A percentile compares a stretch with the other conserved stretches of the same genome.
Conservation (phyloP, 768 basidiomycete genomes). For the Sporobolomyces phaffii region DNA sequence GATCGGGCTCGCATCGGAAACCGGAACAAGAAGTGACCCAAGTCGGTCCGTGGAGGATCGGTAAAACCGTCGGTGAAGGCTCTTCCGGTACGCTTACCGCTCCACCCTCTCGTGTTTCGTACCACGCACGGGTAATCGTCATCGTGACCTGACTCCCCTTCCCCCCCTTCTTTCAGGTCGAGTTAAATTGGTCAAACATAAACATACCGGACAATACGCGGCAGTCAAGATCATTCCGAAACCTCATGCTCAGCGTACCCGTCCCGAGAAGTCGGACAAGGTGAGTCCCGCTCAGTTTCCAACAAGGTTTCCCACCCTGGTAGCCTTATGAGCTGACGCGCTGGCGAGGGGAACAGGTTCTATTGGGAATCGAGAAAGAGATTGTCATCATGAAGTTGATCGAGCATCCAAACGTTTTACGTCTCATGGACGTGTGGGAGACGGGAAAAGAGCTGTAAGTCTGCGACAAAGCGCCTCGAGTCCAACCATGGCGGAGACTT, state of each 20-base stretch:
- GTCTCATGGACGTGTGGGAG: constrained; percentile 92
- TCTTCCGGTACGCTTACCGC: constrained; percentile 62
- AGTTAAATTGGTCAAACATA: constrained; percentile 86
- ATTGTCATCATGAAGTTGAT: constrained; percentile 99
- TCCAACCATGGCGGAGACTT: too few relatives aligned
- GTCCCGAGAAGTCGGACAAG: constrained; percentile 44
- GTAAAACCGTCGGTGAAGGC: constrained; percentile 89
- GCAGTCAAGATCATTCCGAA: constrained; percentile 93
- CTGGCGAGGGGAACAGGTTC: constrained; percentile 48
- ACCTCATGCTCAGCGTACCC: constrained; percentile 54
- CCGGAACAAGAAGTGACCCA: constrained; percentile 60
- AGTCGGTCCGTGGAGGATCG: constrained; percentile 88
- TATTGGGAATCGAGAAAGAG: constrained; percentile 81
- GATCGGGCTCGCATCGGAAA: neutral
- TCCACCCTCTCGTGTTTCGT: neutral
- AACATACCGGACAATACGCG: constrained; percentile 77
- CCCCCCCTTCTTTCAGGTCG: constrained; percentile 56
- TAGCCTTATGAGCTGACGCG: too few relatives aligned
- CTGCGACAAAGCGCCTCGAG: too few relatives aligned
- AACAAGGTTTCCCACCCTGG: too few relatives aligned
- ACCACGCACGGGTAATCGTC: too few relatives aligned
- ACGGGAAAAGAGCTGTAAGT: constrained; percentile 70
- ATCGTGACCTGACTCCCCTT: too few relatives aligned
- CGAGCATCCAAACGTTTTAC: constrained; percentile 94
- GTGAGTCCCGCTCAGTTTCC: constrained; percentile 10